Percentiles rank a stretch among this genome's conserved stretches.
Conservation (phyloP, 2,329 filamentous ascomycete species). For the Chaetomium sp. region DNA sequence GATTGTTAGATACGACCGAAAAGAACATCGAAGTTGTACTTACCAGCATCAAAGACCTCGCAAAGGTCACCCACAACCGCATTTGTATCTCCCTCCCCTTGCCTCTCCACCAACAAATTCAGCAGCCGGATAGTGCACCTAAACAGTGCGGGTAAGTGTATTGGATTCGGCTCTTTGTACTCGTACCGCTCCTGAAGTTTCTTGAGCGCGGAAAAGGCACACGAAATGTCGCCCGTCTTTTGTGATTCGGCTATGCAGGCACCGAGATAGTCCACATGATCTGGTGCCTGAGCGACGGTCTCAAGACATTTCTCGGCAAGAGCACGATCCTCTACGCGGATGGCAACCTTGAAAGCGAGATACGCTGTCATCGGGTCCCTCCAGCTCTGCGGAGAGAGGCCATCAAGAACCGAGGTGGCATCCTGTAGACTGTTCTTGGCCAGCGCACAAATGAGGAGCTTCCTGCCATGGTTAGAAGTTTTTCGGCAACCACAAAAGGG, state of each 20-base stretch:
- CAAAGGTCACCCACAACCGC: constrained; percentile 16
- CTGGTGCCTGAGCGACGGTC: constrained; percentile 46
- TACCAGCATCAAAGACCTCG: constrained; percentile 14
- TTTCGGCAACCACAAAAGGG: background rate
- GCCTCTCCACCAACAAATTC: constrained; percentile 35
- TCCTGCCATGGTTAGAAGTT: constrained; percentile 39
- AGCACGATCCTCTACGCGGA: constrained; percentile 52
- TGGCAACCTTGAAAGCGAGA: constrained; percentile 66
- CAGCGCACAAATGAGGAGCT: constrained; percentile 64
- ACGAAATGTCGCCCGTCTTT: constrained; percentile 52
- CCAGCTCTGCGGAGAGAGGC: constrained; percentile 52
- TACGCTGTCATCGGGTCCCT: constrained; percentile 63
- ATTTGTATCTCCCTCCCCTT: constrained; percentile 13
- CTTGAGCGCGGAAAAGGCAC: constrained; percentile 54
- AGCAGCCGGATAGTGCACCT: constrained; percentile 52
- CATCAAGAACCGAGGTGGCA: constrained; percentile 49
- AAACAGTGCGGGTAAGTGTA: constrained; percentile 59
- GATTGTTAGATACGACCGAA: constrained; percentile 14
- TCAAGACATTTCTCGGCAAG: constrained; percentile 59
- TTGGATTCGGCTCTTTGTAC: constrained; percentile 37
- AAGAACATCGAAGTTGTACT: constrained; percentile 6
- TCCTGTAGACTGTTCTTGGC: constrained; percentile 47
- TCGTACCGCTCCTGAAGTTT: constrained; percentile 53
- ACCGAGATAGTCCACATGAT: constrained; percentile 61
- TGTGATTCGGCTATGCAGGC: constrained; percentile 76